These are phyloP conservation scores for Mortierella antarctica DNA, from an alignment of 192 early-diverging fungal genomes.

Conservation along the genomic window DNA sequence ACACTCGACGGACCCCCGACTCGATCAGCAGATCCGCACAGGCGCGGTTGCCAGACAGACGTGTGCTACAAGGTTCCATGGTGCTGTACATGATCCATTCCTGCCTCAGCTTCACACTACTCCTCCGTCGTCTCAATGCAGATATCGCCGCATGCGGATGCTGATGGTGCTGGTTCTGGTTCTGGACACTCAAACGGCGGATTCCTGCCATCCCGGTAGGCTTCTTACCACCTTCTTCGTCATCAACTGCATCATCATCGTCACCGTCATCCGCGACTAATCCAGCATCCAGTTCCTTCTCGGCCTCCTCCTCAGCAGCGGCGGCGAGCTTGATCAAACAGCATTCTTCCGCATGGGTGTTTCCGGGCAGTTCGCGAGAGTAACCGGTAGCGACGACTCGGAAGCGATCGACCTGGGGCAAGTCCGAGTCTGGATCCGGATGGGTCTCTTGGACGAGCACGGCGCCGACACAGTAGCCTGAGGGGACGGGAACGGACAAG, in stretches of 20 bases:
- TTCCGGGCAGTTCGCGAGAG: conserved; percentile 94
- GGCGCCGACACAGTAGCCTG: conserved; percentile 95
- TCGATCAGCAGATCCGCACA: conserved; percentile 84
- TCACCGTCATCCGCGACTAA: not conserved
- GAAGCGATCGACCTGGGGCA: conserved; percentile 26
- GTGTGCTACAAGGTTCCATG: conserved; percentile 94
- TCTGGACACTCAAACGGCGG: not conserved
- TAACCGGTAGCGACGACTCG: conserved; percentile 84
- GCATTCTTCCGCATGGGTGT: conserved; percentile 96
- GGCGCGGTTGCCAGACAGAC: conserved; percentile 75
- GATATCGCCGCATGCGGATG: not conserved
- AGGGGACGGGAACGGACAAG: conserved; percentile 76
- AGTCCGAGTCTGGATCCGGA: conserved; percentile 8
- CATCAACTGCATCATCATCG: not conserved
- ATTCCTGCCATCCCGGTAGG: not conserved
- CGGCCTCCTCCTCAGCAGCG: not conserved
- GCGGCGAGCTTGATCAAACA: conserved; percentile 78
- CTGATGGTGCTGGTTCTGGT: not conserved
- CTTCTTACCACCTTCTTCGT: not conserved
- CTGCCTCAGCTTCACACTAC: conserved; percentile 43
- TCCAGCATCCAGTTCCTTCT: conserved; percentile 2
- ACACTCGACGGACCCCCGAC: conserved; percentile 75
- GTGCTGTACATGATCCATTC: conserved; percentile 88
- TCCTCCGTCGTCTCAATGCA: not conserved
- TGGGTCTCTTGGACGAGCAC: conserved; percentile 64